Evolutionary conservation across 768 basidiomycete species (phyloP).

Genomic region (Mrakia gelida): DNA sequence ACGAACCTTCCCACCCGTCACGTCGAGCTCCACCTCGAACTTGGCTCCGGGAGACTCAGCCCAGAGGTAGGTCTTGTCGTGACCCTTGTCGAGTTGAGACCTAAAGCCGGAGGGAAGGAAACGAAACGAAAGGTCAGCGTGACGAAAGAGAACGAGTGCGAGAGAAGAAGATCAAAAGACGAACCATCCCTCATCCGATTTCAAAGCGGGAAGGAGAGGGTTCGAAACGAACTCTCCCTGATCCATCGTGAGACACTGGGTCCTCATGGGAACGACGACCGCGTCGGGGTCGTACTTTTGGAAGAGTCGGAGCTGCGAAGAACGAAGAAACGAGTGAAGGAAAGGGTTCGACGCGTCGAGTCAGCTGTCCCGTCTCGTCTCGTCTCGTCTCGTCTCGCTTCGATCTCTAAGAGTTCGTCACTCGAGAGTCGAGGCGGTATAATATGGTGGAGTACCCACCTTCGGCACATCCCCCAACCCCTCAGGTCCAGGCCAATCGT

Average conservation of each 20-base stretch:
- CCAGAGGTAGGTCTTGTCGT: slow-evolving; percentile 14
- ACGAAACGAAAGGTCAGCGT: background rate
- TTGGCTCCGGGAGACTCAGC: background rate
- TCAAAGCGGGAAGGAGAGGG: background rate
- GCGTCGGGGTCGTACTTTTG: background rate
- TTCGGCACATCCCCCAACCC: background rate
- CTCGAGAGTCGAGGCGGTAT: too few relatives aligned
- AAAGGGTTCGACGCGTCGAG: background rate
- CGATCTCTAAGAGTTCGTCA: too few relatives aligned
- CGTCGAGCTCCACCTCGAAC: slow-evolving; percentile 7
- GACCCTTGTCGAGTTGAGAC: background rate
- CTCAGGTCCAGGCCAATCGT: background rate
- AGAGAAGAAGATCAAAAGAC: background rate
- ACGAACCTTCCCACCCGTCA: background rate
- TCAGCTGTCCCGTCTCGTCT: background rate
- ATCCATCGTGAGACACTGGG: background rate
- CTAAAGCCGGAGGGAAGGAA: background rate
- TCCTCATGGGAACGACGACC: background rate
- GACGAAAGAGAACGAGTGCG: background rate
- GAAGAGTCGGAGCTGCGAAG: background rate
- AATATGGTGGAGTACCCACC: background rate
- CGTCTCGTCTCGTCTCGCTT: too few relatives aligned
- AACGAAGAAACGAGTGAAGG: background rate
- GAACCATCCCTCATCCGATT: background rate
- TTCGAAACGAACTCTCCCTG: slow-evolving; percentile 2